Evolutionary conservation across 495 filamentous ascomycete genomes (phyloP), one percentile per base, ranked within the genome.

Genomic region (Lasiosphaeriaceae sp.): DNA sequence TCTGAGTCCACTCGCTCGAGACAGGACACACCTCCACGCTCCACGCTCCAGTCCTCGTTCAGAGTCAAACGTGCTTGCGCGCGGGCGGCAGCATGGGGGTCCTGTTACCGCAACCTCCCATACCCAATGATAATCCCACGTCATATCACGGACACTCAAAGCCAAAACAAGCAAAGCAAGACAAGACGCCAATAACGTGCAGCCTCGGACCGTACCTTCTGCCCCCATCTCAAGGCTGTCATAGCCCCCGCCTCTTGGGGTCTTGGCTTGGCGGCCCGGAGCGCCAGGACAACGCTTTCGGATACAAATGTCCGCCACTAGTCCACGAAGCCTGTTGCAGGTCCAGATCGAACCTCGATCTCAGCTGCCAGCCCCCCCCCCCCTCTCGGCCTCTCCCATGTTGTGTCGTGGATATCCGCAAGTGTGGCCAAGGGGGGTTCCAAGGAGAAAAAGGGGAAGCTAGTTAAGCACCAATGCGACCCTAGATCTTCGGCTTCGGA

Each of bases 241-340:
- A 21, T 6, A 12, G 3, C 26, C 26, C 26, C 26, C 26, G 26
- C 9, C 26, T 14, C 3, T 43, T 43, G 14, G 29, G 8, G 19
- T 23, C 47, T 39, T 53, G 39, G 59, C 46, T 37, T 31, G 26
- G 26, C 26, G 16, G 52, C 20, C 48, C 47, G 45, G 50, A 45
- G 46, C 43, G 56, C 44, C 39, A 43, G 39, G n/a, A 37, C 34
- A 11, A 43, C 39, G n/a, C 12, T 2, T 50, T 48, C 48, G 59
- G 59, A 58, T 50, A 12, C 29, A 58, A 61, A 50, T 43, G 55
- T 54, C 59, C 59, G 59, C 55, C 55, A 23, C 23, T 50, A 41
- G 37, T 44, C 29, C 50, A 48, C 59, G 20, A 52, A 45, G 50
- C 19, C 24, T 50, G 23, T 35, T 39, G 50, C 43, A 20, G 21